Percentiles rank a stretch among this genome's conserved stretches.
These are phyloP conservation scores for Chaetomium tenue DNA, from an alignment of 495 filamentous ascomycete genomes.

Conservation along the genomic window DNA sequence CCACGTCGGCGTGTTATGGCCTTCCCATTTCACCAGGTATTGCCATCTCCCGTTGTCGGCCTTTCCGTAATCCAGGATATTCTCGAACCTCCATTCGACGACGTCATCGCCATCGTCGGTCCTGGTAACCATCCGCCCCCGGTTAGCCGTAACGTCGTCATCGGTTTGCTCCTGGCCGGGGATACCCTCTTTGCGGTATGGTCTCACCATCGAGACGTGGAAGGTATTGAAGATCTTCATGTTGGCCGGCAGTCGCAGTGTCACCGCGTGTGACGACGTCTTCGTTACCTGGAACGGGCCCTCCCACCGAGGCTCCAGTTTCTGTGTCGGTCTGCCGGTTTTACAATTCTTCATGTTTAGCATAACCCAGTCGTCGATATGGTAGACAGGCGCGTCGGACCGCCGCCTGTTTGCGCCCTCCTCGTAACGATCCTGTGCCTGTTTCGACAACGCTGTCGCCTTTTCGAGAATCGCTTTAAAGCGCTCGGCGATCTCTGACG, in stretches of 20 bases:
- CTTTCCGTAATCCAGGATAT: conserved; percentile 6
- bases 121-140: not conserved
- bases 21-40: conserved; percentile 8
- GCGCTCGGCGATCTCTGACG: not conserved
- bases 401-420: not conserved
- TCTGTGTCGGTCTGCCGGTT: too few relatives aligned
- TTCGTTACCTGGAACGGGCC: not conserved
- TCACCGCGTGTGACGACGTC: not conserved
- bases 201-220: too few relatives aligned
- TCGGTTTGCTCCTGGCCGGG: too few relatives aligned
- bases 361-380: not conserved
- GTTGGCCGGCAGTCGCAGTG: not conserved
- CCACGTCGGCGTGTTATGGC: not conserved
- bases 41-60: conserved; percentile 2
- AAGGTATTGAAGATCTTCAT: too few relatives aligned
- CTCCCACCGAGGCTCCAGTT: not conserved
- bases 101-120: not conserved
- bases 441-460: not conserved
- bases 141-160: not conserved
- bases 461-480: not conserved
- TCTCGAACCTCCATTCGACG: too few relatives aligned
- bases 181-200: too few relatives aligned
- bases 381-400: not conserved
- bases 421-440: not conserved
- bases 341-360: not conserved